These are phyloP conservation scores for Talaromyces trachyspermus DNA, from an alignment of 495 filamentous ascomycete species.

Conservation along the genomic window DNA sequence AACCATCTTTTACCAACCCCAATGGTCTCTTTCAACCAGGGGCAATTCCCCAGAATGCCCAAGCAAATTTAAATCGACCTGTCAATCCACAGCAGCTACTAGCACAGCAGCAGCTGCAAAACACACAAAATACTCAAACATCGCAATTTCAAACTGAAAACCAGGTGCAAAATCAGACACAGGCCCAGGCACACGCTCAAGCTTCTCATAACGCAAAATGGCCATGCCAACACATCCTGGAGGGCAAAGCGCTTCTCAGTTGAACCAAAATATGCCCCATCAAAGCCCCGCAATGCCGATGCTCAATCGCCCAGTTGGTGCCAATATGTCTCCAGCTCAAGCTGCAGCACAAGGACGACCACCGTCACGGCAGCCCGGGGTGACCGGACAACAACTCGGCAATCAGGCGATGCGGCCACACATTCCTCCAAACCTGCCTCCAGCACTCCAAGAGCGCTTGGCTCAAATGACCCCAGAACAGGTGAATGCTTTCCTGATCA, in stretches of 20 bases:
- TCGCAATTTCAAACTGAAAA: slow-evolving; percentile 29
- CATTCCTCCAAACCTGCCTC: slow-evolving; percentile 30
- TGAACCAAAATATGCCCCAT: slow-evolving; percentile 35
- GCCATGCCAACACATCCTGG: slow-evolving; percentile 31
- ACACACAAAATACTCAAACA: slow-evolving; percentile 26
- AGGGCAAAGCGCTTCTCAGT: slow-evolving; percentile 26
- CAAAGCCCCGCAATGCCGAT: slow-evolving; percentile 52
- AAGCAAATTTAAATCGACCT: slow-evolving; percentile 30
- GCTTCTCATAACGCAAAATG: slow-evolving; percentile 43
- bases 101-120: slow-evolving; percentile 34
- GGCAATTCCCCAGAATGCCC: slow-evolving; percentile 22
- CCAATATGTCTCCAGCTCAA: slow-evolving; percentile 40
- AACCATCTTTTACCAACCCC: slow-evolving; percentile 25
- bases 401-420: slow-evolving; percentile 28
- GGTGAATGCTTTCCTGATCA: slow-evolving; percentile 25
- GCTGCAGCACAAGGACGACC: slow-evolving; percentile 30
- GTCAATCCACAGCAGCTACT: slow-evolving; percentile 33
- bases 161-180: slow-evolving; percentile 29
- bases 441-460: slow-evolving; percentile 28
- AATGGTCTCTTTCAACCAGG: slow-evolving; percentile 35
- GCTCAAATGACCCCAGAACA: slow-evolving; percentile 29
- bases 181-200: slow-evolving; percentile 35
- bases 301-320: slow-evolving; percentile 51
- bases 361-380: slow-evolving; percentile 28
- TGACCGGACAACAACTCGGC: slow-evolving; percentile 25